phyloP scores from a whole-genome alignment of 202 grass and related monocot genomes.

The Musa balbisiana region DNA sequence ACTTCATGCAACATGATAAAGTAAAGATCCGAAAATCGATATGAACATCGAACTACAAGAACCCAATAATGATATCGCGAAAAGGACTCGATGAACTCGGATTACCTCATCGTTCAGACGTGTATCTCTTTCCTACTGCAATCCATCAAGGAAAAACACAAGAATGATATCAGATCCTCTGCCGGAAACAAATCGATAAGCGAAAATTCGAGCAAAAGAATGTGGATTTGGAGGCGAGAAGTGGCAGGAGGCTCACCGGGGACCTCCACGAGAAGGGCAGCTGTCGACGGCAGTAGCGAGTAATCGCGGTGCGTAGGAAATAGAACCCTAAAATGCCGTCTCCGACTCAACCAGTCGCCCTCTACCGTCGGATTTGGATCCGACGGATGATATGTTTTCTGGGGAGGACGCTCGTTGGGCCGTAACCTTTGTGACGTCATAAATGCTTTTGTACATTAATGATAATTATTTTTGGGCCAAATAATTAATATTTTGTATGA shows the following conservation, averaged over 20 bases:
- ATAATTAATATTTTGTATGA: no score
- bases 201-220: neutral
- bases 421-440: no score
- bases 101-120: neutral
- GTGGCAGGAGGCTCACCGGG: neutral
- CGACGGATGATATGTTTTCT: neutral
- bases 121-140: neutral
- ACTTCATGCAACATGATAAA: neutral
- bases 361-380: neutral
- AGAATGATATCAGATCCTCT: no score
- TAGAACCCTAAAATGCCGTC: neutral
- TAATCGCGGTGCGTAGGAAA: neutral
- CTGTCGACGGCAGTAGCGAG: no score
- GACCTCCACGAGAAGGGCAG: neutral
- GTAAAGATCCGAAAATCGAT: no score
- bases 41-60: no score
- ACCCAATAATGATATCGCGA: neutral
- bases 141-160: neutral
- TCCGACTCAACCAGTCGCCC: neutral
- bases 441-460: no score
- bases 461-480: no score
- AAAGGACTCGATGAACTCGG: neutral
- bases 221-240: no score
- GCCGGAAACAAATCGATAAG: no score
- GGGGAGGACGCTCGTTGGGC: no score